phyloP scores from a whole-genome alignment of 345 rosid genomes.

The Syzygium aqueum region DNA sequence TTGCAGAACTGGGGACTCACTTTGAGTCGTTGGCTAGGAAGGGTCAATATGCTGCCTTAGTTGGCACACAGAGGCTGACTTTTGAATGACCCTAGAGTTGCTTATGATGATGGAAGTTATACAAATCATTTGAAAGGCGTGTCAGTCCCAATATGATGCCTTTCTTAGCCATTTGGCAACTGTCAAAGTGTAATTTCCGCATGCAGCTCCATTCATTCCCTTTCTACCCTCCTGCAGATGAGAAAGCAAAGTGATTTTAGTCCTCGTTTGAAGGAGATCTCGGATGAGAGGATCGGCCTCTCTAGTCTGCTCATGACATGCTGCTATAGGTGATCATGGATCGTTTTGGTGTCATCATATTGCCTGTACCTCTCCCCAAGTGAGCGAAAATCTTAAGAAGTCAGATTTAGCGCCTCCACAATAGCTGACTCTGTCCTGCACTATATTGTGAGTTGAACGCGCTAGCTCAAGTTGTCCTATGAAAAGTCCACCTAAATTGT shows the following conservation, averaged over 20 bases:
- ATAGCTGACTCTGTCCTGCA: not conserved
- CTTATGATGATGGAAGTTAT: not conserved
- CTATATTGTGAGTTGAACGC: too few relatives aligned
- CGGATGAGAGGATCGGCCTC: not conserved
- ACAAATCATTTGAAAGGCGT: not conserved
- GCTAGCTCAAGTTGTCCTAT: too few relatives aligned
- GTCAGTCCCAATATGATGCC: not conserved
- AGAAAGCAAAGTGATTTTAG: not conserved
- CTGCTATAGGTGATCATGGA: not conserved
- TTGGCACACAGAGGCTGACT: constrained; percentile 78
- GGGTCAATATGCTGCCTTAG: constrained; percentile 74
- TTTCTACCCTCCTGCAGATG: not conserved
- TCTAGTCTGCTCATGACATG: not conserved
- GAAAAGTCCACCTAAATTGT: too few relatives aligned
- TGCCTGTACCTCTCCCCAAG: not conserved
- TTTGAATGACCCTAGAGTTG: constrained; percentile 37
- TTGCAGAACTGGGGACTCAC: constrained; percentile 80
- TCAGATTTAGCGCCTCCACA: not conserved
- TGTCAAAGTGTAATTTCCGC: not conserved
- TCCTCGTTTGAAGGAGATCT: not conserved
- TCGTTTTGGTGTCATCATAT: not conserved
- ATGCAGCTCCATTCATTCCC: not conserved
- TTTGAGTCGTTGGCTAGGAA: constrained; percentile 48
- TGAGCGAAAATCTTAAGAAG: not conserved
- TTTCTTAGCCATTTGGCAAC: not conserved